These are phyloP conservation scores for Coccomyxa subellipsoidea DNA, from an alignment of 163 green algal species.

Conservation along the genomic window DNA sequence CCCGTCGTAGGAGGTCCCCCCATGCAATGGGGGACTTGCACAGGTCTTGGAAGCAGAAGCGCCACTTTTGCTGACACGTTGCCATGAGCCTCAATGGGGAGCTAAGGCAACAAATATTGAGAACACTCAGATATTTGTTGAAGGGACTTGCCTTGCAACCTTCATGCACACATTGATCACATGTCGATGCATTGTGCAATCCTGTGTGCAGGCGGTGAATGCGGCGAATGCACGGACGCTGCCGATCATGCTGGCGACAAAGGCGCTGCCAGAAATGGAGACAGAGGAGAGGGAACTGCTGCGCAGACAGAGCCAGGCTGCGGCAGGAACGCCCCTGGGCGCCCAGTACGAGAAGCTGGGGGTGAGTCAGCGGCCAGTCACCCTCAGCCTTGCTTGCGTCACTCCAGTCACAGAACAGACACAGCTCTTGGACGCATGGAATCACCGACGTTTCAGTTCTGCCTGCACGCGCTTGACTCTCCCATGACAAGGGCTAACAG, in stretches of 20 bases:
- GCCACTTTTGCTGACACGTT: too few species aligned
- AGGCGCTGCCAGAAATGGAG: conserved; percentile 49
- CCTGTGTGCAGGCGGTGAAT: conserved; percentile 1
- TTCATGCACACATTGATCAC: too few species aligned
- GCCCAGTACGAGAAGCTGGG: conserved; percentile 11
- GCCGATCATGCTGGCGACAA: conserved; percentile 54
- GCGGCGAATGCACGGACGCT: conserved; percentile 36
- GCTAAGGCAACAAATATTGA: too few species aligned
- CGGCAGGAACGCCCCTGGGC: background rate
- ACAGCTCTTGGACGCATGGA: background rate
- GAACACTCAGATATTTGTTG: too few species aligned
- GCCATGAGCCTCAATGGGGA: too few species aligned
- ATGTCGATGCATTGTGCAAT: too few species aligned
- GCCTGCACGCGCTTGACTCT: background rate
- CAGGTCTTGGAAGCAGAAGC: too few species aligned
- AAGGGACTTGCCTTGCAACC: too few species aligned
- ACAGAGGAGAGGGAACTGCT: conserved; percentile 15
- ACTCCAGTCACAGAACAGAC: background rate
- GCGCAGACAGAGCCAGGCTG: background rate
- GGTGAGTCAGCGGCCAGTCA: background rate
- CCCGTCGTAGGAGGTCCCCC: too few species aligned
- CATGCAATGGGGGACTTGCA: too few species aligned
- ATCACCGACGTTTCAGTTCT: background rate
- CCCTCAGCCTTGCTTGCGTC: background rate
- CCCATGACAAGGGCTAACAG: background rate